Percentiles rank a stretch among this genome's conserved stretches.
Conservation (phyloP, 176 grass and related monocot genomes). For the Avena eriantha region DNA sequence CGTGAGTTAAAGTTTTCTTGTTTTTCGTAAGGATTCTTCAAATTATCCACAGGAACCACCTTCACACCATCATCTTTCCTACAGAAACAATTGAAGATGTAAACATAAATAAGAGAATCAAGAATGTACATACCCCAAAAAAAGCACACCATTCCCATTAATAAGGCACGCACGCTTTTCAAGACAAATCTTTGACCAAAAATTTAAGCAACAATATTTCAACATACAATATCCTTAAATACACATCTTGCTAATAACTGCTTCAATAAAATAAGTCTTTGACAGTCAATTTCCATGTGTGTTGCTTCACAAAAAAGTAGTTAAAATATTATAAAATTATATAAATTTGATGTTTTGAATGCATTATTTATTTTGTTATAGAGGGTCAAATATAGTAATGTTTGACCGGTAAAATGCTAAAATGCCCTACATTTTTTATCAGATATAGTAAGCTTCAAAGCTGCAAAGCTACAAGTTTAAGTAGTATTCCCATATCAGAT, state of each 20-base stretch:
- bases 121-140: conserved; percentile 10
- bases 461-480: not conserved
- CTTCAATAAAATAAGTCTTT: not conserved
- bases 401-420: not conserved
- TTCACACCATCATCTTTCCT: conserved; percentile 95
- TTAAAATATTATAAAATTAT: not conserved
- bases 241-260: conserved; percentile 14
- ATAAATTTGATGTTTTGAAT: not conserved
- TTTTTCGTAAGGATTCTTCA: conserved; percentile 93
- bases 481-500: not conserved
- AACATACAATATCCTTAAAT: not conserved
- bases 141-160: not conserved
- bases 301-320: not conserved
- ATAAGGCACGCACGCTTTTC: too few relatives aligned
- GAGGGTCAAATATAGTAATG: not conserved
- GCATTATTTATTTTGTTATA: not conserved
- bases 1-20: conserved; percentile 88
- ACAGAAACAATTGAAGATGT: conserved; percentile 46
- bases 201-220: not conserved
- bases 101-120: conserved; percentile 26
- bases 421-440: not conserved
- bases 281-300: not conserved
- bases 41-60: conserved; percentile 86
- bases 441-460: conserved; percentile 14
- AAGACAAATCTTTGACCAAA: too few relatives aligned